These are phyloP conservation scores for Lunularia cruciata DNA, from an alignment of 225 moss, liverwort and hornwort species.

Conservation along the genomic window DNA sequence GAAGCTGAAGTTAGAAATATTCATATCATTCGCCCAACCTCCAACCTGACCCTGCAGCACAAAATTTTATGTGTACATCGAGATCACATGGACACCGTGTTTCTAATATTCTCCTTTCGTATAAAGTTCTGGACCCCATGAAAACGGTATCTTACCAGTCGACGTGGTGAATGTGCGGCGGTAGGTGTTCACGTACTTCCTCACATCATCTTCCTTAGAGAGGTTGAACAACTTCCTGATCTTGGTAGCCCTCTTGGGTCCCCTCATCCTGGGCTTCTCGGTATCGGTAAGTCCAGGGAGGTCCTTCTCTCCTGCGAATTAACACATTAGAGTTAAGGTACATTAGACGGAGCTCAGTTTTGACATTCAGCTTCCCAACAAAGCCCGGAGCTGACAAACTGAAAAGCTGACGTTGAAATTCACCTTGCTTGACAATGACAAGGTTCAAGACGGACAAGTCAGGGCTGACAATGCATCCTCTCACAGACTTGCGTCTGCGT, in stretches of 20 bases:
- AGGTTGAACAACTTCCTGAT: constrained; percentile 91
- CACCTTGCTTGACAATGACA: constrained; percentile 92
- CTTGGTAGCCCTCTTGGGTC: constrained; percentile 89
- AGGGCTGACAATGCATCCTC: constrained; percentile 92
- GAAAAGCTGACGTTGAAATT: too few relatives aligned
- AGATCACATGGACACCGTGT: too few relatives aligned
- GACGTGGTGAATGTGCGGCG: constrained; percentile 66
- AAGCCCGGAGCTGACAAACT: too few relatives aligned
- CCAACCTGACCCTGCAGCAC: too few relatives aligned
- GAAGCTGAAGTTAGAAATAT: too few relatives aligned
- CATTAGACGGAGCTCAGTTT: neutral
- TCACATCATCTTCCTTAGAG: constrained; percentile 88
- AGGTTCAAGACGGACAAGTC: constrained; percentile 86
- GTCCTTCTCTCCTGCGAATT: constrained; percentile 65
- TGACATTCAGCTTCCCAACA: neutral
- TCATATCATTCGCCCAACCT: too few relatives aligned
- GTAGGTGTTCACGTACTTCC: constrained; percentile 94
- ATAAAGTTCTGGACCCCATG: too few relatives aligned
- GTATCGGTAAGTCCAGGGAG: constrained; percentile 80
- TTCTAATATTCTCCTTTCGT: too few relatives aligned
- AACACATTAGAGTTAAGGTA: too few relatives aligned
- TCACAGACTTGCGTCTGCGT: constrained; percentile 86
- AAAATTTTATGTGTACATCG: too few relatives aligned
- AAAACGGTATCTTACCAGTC: constrained; percentile 42
- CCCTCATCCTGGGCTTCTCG: constrained; percentile 92